phyloP scores from a whole-genome alignment of 495 filamentous ascomycete species.

The Aspergillus sparsus region DNA sequence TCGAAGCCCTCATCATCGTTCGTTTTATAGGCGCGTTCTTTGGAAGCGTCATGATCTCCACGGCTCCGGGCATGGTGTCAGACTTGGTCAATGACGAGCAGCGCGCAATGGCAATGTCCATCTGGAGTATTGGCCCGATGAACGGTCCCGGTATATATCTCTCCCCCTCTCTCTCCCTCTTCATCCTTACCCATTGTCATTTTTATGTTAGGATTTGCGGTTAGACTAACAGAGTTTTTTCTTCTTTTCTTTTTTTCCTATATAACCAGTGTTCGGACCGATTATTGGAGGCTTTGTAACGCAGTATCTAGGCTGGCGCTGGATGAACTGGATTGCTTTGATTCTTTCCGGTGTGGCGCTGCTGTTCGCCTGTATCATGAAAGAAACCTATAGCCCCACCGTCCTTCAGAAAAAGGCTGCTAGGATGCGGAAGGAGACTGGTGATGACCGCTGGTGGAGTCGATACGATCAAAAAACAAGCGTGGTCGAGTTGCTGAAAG shows the following conservation, averaged over 20 bases:
- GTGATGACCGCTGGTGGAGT: slow-evolving; percentile 74
- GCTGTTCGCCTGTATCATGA: slow-evolving; percentile 49
- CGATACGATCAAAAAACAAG: slow-evolving; percentile 68
- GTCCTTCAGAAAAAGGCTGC: slow-evolving; percentile 71
- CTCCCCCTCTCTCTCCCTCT: neutral
- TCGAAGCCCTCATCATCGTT: slow-evolving; percentile 63
- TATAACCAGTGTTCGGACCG: slow-evolving; percentile 42
- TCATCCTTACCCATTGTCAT: neutral
- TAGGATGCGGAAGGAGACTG: slow-evolving; percentile 67
- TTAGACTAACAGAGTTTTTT: no score
- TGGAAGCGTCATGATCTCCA: slow-evolving; percentile 76
- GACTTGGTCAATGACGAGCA: slow-evolving; percentile 76
- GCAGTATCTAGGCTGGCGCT: slow-evolving; percentile 77
- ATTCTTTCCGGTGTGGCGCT: slow-evolving; percentile 63
- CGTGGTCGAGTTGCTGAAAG: slow-evolving; percentile 58
- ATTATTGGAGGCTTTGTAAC: slow-evolving; percentile 74
- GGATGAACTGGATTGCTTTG: slow-evolving; percentile 82
- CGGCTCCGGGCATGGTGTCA: slow-evolving; percentile 78
- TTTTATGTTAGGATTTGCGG: neutral
- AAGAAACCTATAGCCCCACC: slow-evolving; percentile 78
- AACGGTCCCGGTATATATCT: slow-evolving; percentile 66
- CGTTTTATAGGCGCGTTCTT: slow-evolving; percentile 77
- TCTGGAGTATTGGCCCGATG: slow-evolving; percentile 76
- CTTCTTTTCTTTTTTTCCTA: no score
- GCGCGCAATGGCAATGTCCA: slow-evolving; percentile 70